These are phyloP conservation scores for Cephalotrichum gorgonifer DNA, from an alignment of 2,329 filamentous ascomycete genomes.

Conservation along the genomic window DNA sequence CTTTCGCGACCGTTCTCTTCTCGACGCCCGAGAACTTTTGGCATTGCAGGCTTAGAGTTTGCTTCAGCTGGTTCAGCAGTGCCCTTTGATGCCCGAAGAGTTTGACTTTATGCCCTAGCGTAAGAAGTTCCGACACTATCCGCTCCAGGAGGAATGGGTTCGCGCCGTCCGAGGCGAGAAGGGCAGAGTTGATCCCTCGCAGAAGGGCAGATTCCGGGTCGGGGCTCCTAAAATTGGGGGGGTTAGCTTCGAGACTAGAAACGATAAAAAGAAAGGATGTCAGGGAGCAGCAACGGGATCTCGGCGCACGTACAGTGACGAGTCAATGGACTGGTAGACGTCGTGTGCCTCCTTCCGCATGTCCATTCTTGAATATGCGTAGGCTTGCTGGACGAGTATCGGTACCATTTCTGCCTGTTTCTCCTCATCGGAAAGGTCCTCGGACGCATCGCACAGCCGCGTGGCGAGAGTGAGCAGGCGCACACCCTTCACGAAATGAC, in stretches of 20 bases:
- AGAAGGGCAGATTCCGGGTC: constrained; percentile 59
- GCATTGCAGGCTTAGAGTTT: constrained; percentile 49
- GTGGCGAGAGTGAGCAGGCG: constrained; percentile 59
- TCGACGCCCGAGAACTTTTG: constrained; percentile 53
- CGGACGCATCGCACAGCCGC: constrained; percentile 60
- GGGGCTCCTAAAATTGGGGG: constrained; percentile 37
- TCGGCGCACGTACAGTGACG: constrained; percentile 46
- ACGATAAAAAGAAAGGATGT: neutral
- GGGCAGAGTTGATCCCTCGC: constrained; percentile 51
- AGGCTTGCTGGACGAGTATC: constrained; percentile 67
- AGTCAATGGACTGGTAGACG: constrained; percentile 51
- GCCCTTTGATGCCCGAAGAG: constrained; percentile 60
- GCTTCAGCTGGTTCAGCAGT: constrained; percentile 44
- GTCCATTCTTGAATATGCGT: constrained; percentile 57
- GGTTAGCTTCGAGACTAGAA: neutral
- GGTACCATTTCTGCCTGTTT: constrained; percentile 65
- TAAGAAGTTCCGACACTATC: constrained; percentile 42
- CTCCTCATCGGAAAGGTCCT: constrained; percentile 64
- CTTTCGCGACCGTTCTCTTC: constrained; percentile 20
- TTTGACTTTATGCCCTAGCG: constrained; percentile 45
- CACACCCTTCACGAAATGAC: constrained; percentile 53
- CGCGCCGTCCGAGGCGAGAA: constrained; percentile 25
- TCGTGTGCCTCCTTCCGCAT: constrained; percentile 54
- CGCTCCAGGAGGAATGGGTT: constrained; percentile 64
- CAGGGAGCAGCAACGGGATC: neutral